Conservation (phyloP, 2,329 filamentous ascomycete genomes). For the Fusarium praegraminearum region DNA sequence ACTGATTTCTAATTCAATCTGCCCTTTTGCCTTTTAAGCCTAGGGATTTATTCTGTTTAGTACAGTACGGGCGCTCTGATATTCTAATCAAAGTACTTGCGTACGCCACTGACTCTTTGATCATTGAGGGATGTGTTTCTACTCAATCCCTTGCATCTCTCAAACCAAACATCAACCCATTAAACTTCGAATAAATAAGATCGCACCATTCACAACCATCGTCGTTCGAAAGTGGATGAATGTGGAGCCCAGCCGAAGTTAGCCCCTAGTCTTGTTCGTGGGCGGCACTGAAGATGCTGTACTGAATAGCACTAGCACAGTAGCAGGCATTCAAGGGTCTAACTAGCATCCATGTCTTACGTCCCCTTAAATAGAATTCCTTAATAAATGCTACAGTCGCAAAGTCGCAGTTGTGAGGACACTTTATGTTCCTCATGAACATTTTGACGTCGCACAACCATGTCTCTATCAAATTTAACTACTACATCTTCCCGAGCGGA, state of each 20-base stretch:
- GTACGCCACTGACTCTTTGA: background rate
- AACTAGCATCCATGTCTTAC: constrained; percentile 32
- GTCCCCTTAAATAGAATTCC: constrained; percentile 39
- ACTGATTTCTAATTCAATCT: background rate
- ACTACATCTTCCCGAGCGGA: constrained; percentile 36
- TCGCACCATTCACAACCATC: constrained; percentile 15
- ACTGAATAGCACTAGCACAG: constrained; percentile 1
- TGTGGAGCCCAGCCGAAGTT: constrained; percentile 40
- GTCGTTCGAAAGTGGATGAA: constrained; percentile 16
- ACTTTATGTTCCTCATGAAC: constrained; percentile 34
- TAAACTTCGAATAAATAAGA: background rate
- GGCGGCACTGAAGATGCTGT: background rate
- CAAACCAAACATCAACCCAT: constrained; percentile 7
- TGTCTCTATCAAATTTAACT: constrained; percentile 44
- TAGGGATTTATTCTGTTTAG: too few relatives aligned
- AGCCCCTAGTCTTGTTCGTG: constrained; percentile 41
- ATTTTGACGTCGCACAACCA: constrained; percentile 33
- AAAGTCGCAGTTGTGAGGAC: constrained; percentile 24
- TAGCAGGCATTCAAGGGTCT: constrained; percentile 25
- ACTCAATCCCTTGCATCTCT: background rate
- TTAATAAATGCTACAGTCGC: constrained; percentile 25
- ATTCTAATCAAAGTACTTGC: background rate
- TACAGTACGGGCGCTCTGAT: background rate
- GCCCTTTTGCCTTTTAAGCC: background rate
- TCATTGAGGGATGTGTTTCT: background rate